Evolutionary conservation across 768 basidiomycete genomes (phyloP).

Genomic region (Pleurotus citrinopileatus): DNA sequence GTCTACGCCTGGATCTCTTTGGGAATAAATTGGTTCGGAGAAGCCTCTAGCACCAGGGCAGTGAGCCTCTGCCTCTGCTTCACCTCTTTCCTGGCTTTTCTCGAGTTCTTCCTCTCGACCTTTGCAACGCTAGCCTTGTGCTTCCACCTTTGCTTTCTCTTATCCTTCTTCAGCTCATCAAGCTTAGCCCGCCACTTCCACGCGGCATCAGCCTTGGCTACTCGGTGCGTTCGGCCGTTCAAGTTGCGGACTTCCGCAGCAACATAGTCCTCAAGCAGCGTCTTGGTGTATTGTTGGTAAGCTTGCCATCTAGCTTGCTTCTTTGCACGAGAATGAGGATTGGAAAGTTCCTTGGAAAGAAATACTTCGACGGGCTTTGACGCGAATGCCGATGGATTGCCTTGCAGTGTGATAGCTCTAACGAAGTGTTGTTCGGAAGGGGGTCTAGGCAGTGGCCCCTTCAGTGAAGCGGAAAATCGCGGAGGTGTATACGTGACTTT

Average conservation of each 20-base stretch:
- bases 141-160: slow-evolving; percentile 59
- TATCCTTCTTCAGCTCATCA: slow-evolving; percentile 53
- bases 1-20: slow-evolving; percentile 12
- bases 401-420: slow-evolving; percentile 52
- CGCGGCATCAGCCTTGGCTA: slow-evolving; percentile 70
- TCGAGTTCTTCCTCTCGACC: slow-evolving; percentile 53
- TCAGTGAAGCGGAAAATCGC: slow-evolving; percentile 36
- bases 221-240: slow-evolving; percentile 56
- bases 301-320: slow-evolving; percentile 76
- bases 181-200: slow-evolving; percentile 70
- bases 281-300: slow-evolving; percentile 42
- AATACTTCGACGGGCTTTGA: slow-evolving; percentile 61
- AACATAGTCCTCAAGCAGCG: slow-evolving; percentile 51
- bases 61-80: slow-evolving; percentile 56
- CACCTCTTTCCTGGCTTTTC: slow-evolving; percentile 48
- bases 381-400: slow-evolving; percentile 28
- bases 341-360: slow-evolving; percentile 68
- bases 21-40: slow-evolving; percentile 61
- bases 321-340: slow-evolving; percentile 81
- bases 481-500: slow-evolving; percentile 74
- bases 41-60: slow-evolving; percentile 48
- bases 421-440: slow-evolving; percentile 57
- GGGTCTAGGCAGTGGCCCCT: slow-evolving; percentile 34
- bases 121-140: slow-evolving; percentile 45
- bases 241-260: slow-evolving; percentile 51